These are phyloP conservation scores for Cryptococcus sp. DNA, from an alignment of 1,284 basidiomycete species.

Conservation along the genomic window DNA sequence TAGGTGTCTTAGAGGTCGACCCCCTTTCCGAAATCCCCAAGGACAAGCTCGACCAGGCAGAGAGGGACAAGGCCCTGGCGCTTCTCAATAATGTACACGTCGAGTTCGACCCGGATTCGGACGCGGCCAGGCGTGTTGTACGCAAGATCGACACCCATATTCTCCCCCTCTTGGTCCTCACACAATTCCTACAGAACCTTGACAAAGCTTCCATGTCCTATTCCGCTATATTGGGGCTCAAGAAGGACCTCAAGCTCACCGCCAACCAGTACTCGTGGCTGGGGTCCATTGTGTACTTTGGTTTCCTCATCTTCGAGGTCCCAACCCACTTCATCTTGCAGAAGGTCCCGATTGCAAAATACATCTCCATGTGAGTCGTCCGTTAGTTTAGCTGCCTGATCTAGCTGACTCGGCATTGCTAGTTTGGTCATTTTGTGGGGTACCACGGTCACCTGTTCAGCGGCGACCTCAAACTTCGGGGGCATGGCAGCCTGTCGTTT, in stretches of 20 bases:
- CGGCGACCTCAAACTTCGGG: no score
- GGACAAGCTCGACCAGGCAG: no score
- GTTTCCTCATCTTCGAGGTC: conserved; percentile 12
- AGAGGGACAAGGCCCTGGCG: no score
- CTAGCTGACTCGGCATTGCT: conserved; percentile 5
- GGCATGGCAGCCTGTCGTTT: no score
- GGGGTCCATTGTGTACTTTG: conserved; percentile 21
- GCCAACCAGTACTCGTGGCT: no score
- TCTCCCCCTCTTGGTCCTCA: background rate
- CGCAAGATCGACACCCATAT: conserved; percentile 10
- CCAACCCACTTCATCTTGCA: conserved; percentile 10
- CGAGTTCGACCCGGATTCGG: conserved; percentile 1
- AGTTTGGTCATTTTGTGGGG: conserved; percentile 7
- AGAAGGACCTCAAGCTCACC: no score
- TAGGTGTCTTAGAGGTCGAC: no score
- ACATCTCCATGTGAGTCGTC: conserved; percentile 6
- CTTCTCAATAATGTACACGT: no score
- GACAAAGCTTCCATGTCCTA: conserved; percentile 8
- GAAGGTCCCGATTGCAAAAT: conserved; percentile 6
- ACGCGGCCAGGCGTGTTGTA: background rate
- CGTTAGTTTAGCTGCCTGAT: conserved; percentile 9
- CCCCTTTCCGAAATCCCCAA: no score
- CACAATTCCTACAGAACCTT: background rate
- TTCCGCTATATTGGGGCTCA: conserved; percentile 5
- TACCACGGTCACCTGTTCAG: background rate